Evolutionary conservation across 2,329 filamentous ascomycete species (phyloP), one percentile per base, ranked within the genome.

Genomic region (Monosporascus sp.): DNA sequence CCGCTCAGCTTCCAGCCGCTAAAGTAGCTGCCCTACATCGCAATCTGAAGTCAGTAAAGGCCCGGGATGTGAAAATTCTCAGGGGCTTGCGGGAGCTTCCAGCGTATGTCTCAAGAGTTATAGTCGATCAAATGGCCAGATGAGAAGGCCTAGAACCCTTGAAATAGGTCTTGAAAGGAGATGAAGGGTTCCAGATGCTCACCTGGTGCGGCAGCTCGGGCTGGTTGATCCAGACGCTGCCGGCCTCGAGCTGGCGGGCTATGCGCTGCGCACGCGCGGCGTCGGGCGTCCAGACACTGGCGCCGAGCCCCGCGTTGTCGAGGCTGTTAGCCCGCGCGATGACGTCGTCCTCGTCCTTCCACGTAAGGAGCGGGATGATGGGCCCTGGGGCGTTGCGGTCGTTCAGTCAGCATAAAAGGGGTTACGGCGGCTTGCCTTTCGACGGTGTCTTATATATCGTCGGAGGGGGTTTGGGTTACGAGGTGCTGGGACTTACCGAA

Each of bases 231-330:
- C 81, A 86, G 1, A 87, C 78, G 11, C 70, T 78, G 0, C 84
- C 84, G 0, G 79, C 76, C 59, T 84, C 77, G 11, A 87, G 64
- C 47, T 76, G 72, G 27, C 74, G 64, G 0, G 79, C 82, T 43
- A 87, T 77, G 4, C 70, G 68, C 35, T 74, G 72, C 0, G 81
- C 83, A 4, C 74, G 70, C 1, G 67, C 68, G 1, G 80, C 52
- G 53, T 87, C 80, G 17, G 71, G 73, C 17, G 73, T 78, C 73
- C 82, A 87, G 0, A 87, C 76, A 0, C 81, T 82, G 51, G 86
- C 88, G 62, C 96, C 91, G 61, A 88, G 91, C 61, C 95, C 82
- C 9, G 81, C 77, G 68, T 91, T 94, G 79, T 99, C 97, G 79
- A 93, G 97, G 71, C 43, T 46, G 43, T 96, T 96, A 52, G 91